Evolutionary conservation across 2,329 filamentous ascomycete genomes (phyloP).

Genomic region (Aspergillus bombycis): DNA sequence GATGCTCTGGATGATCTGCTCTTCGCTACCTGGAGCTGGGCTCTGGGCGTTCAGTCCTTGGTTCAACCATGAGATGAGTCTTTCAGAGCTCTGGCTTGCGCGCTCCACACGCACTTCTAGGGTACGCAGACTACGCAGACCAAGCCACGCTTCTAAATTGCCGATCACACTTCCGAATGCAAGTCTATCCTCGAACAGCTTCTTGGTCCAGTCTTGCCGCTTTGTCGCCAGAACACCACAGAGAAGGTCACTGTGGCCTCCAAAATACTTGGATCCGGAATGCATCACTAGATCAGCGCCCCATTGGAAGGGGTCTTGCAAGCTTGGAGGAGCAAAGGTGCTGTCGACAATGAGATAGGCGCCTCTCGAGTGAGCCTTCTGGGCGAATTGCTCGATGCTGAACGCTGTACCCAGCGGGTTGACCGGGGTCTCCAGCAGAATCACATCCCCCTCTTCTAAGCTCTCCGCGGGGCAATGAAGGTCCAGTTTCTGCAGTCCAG

Average conservation of each 20-base stretch:
- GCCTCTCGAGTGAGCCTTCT: slow-evolving; percentile 70
- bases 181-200: slow-evolving; percentile 70
- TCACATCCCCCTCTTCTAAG: slow-evolving; percentile 75
- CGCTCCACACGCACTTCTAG: slow-evolving; percentile 78
- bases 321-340: slow-evolving; percentile 87
- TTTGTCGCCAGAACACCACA: slow-evolving; percentile 78
- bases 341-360: slow-evolving; percentile 83
- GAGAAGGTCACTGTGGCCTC: slow-evolving; percentile 91
- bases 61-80: slow-evolving; percentile 72
- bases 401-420: slow-evolving; percentile 87
- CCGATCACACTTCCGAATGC: slow-evolving; percentile 84
- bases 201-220: slow-evolving; percentile 60
- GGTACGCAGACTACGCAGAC: slow-evolving; percentile 81
- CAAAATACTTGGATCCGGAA: slow-evolving; percentile 92
- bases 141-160: slow-evolving; percentile 88
- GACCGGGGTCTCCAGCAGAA: slow-evolving; percentile 90
- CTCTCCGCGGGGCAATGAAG: slow-evolving; percentile 69
- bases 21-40: slow-evolving; percentile 44
- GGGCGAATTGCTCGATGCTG: slow-evolving; percentile 71
- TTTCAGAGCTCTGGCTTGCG: slow-evolving; percentile 72
- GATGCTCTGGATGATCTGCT: slow-evolving; percentile 52
- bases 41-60: slow-evolving; percentile 46
- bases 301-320: slow-evolving; percentile 80
- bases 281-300: slow-evolving; percentile 91
- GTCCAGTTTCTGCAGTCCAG: slow-evolving; percentile 72